phyloP scores from a whole-genome alignment of 331 rosid species.

The Quercus phellos region DNA sequence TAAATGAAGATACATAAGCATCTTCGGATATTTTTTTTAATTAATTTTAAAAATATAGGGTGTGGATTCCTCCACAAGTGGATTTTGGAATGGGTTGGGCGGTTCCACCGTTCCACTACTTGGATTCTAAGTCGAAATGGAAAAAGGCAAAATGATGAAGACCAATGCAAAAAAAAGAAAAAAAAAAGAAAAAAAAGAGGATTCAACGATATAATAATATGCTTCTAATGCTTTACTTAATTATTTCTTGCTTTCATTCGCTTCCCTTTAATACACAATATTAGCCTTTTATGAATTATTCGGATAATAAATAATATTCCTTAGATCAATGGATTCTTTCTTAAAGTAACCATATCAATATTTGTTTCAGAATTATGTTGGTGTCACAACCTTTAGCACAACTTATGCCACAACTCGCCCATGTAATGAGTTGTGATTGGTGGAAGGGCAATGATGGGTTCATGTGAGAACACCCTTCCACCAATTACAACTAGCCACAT shows the following conservation, averaged over 20 bases:
- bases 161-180: slow-evolving; percentile 19
- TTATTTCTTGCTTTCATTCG: neutral
- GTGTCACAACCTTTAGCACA: too few species aligned
- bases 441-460: too few species aligned
- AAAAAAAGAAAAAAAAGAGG: neutral
- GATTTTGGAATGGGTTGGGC: slow-evolving; percentile 5
- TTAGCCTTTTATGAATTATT: neutral
- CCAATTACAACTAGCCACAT: too few species aligned
- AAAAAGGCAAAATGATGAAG: slow-evolving; percentile 13
- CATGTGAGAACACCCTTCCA: too few species aligned
- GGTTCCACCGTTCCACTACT: slow-evolving; percentile 19
- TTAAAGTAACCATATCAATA: neutral
- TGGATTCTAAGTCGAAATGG: slow-evolving; percentile 37
- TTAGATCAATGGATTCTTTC: neutral
- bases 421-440: too few species aligned
- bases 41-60: neutral
- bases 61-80: slow-evolving; percentile 31
- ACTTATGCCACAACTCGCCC: too few species aligned
- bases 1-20: slow-evolving; percentile 4
- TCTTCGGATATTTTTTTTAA: neutral
- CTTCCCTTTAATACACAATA: neutral
- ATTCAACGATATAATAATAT: neutral
- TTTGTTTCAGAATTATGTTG: neutral
- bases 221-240: neutral
- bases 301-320: neutral